Conservation (phyloP, 345 rosid genomes). For the Aquilaria malaccensis region DNA sequence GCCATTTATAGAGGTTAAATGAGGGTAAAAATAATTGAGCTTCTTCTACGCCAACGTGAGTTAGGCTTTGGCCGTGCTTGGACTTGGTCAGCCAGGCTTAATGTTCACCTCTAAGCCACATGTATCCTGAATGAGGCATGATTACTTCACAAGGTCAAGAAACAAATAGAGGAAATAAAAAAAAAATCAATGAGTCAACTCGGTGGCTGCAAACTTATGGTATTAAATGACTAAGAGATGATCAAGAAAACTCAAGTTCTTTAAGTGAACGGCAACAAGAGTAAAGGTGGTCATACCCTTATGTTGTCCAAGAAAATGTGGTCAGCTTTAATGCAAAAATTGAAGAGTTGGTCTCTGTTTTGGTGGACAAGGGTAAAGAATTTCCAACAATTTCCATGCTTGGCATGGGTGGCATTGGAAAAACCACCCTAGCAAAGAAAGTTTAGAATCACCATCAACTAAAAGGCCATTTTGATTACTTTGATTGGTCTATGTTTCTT, state of each 20-base stretch:
- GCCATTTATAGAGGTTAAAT: no score
- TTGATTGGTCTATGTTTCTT: constrained; percentile 37
- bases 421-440: constrained; percentile 32
- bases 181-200: no score
- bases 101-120: neutral
- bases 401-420: no score
- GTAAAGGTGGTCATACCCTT: constrained; percentile 23
- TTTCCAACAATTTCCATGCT: neutral
- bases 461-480: constrained; percentile 13
- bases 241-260: no score
- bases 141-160: neutral
- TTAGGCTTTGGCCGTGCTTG: no score
- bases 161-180: neutral
- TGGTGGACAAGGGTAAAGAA: constrained; percentile 8
- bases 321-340: constrained; percentile 24
- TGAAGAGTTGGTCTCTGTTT: constrained; percentile 5
- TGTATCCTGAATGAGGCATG: neutral
- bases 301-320: constrained; percentile 11
- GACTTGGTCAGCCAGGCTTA: no score
- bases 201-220: no score
- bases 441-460: constrained; percentile 17
- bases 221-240: no score
- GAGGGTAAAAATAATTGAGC: no score
- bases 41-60: no score
- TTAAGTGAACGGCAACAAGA: neutral